These are phyloP conservation scores for Coemansia sp. DNA, from an alignment of 192 early-diverging fungal genomes.

Conservation along the genomic window DNA sequence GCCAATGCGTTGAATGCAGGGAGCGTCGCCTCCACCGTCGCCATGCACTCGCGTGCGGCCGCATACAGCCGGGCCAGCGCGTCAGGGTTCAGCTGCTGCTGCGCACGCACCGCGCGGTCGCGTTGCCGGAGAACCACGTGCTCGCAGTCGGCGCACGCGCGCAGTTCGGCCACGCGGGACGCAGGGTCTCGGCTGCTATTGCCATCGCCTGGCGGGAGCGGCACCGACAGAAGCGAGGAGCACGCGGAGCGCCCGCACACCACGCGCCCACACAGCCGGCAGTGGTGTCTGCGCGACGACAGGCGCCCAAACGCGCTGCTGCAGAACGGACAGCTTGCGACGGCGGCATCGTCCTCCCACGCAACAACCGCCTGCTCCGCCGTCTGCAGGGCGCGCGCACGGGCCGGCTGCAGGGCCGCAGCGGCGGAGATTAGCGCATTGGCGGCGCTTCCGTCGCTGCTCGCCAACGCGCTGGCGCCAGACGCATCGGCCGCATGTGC, in stretches of 20 bases:
- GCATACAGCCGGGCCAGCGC: slow-evolving; percentile 25
- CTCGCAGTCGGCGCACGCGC: slow-evolving; percentile 64
- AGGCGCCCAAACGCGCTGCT: slow-evolving; percentile 51
- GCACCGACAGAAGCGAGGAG: slow-evolving; percentile 36
- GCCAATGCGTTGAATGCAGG: slow-evolving; percentile 38
- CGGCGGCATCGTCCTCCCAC: slow-evolving; percentile 37
- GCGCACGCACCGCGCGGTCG: slow-evolving; percentile 41
- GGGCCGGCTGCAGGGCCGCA: background rate
- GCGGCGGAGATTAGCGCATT: background rate
- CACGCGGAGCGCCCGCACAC: slow-evolving; percentile 59
- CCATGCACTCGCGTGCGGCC: slow-evolving; percentile 18
- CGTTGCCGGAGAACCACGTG: slow-evolving; percentile 58
- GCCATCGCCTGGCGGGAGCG: slow-evolving; percentile 14
- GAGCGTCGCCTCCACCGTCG: slow-evolving; percentile 27
- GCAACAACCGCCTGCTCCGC: slow-evolving; percentile 48
- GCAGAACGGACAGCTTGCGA: slow-evolving; percentile 27
- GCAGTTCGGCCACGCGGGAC: slow-evolving; percentile 22
- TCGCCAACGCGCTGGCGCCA: background rate
- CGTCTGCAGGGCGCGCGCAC: slow-evolving; percentile 17
- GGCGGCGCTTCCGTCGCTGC: background rate
- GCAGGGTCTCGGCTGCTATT: slow-evolving; percentile 3
- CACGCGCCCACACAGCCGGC: slow-evolving; percentile 69
- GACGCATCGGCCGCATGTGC: slow-evolving; percentile 6
- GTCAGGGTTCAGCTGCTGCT: slow-evolving; percentile 27
- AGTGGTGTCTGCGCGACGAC: slow-evolving; percentile 69